Base-by-base conservation (phyloP, 2,329 filamentous ascomycete species). In the Calonectria leucothoes region DNA sequence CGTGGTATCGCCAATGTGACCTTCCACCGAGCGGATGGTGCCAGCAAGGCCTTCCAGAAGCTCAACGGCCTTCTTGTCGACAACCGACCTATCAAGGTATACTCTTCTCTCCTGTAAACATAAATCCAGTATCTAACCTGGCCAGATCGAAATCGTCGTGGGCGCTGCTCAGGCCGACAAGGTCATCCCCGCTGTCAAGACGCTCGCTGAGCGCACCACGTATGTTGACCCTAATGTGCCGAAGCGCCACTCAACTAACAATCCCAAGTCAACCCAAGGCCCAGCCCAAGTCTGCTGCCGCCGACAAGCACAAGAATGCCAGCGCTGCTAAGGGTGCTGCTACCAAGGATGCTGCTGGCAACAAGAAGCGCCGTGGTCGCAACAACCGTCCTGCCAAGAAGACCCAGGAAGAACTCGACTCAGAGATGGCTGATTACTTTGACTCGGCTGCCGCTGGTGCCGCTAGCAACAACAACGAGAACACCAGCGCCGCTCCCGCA, bases 371-470 rank as follows among this genome's bases (percentile, higher is more conserved):
- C 51, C 92, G 76, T 69, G 79, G 57, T 55, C 78, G 92, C 78
- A 93, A 88, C 81, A 88, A 89, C 77, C 91, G 93, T 80, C 89
- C 93, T 78, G 87, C 92, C 81, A 89, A 97, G 88, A 98, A 98
- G 94, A 98, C 95, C 0, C 92, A 94, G 1, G 96, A 98, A 83
- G 96, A 99, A 87, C 92, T 99, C 31, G 97, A 99, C 84, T 95
- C 95, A 6, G 97, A 99, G 85, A 99, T 99, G 97, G 93, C 92
- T 25, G 97, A 98, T 85, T 99, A 99, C 88, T 98, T 97, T 83
- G 92, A 89, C 49, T 84, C 85, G 73, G 80, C 81, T 37, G 80
- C 79, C 37, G 84, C 85, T 73, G 79, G 79, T 37, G 80, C 79
- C 37, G 84, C 85, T 73, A 79, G 79, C 39, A 82, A 86, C 76